Base-by-base conservation (phyloP, 768 basidiomycete genomes). In the Dioszegia crocea region DNA sequence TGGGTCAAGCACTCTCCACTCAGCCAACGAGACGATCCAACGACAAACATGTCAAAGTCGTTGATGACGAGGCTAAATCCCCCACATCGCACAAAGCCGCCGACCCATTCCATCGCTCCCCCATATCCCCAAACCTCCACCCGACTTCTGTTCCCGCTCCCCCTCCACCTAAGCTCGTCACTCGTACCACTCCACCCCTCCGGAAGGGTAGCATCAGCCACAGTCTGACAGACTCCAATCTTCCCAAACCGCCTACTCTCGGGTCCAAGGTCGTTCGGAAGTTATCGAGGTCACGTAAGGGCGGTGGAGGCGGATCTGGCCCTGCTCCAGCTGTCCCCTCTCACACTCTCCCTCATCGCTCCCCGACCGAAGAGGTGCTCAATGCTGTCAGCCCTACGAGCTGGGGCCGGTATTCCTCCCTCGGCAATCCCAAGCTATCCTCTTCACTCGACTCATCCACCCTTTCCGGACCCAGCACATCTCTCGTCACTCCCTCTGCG, bases 51-150 rank as follows among this genome's bases (percentile, higher is more conserved):
- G n/a, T n/a, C n/a, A n/a, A n/a, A n/a, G n/a, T n/a, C n/a, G n/a
- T n/a, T n/a, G n/a, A n/a, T n/a, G n/a, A n/a, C n/a, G n/a, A n/a
- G n/a, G n/a, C n/a, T n/a, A n/a, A n/a, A n/a, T n/a, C n/a, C n/a
- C n/a, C n/a, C n/a, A n/a, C n/a, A n/a, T n/a, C 33, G 33, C 33
- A 6, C 33, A 33, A 43, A 12, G 6, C 47, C 14, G 8, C 47
- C 10, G 51, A 53, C 26, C 51, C 51, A 24, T 53, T 53, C 24
- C 51, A 53, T 23, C 51, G 31, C 16, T 53, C 51, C 4, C 51
- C 51, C 27, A 39, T 53, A 11, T 53, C 51, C 23, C 38, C 39
- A 12, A 36, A 31, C 11, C 36, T 41, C 26, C 21, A n/a, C 51
- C 47, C 12, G 16, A 6, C 47, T 29, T 16, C 47, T 17, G 12